These are phyloP conservation scores for Hypoxylon sp. DNA, from an alignment of 2,329 filamentous ascomycete species.

Conservation along the genomic window DNA sequence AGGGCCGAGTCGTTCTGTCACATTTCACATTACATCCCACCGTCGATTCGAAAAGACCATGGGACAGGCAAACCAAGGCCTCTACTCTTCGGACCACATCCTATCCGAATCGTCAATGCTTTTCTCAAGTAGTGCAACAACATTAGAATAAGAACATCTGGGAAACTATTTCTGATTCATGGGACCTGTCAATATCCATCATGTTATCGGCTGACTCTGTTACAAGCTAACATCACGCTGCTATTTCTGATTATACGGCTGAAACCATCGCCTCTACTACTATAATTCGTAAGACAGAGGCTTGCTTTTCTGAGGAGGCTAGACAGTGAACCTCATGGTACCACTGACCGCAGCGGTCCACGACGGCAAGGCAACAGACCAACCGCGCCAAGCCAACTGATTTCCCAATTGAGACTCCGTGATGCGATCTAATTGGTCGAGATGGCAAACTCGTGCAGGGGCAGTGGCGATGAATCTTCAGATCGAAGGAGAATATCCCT, in stretches of 20 bases:
- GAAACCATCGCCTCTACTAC: neutral
- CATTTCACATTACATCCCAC: neutral
- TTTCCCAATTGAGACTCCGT: conserved; percentile 12
- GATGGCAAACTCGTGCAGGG: too few relatives aligned
- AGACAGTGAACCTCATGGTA: too few relatives aligned
- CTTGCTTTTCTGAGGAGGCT: too few relatives aligned
- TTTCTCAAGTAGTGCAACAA: neutral
- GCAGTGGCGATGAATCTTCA: neutral
- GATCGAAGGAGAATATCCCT: neutral
- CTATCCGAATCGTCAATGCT: neutral
- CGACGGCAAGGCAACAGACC: neutral
- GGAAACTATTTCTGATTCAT: neutral
- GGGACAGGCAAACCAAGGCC: neutral
- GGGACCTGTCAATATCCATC: too few relatives aligned
- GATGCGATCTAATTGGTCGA: conserved; percentile 9
- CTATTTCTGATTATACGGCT: neutral
- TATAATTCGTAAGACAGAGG: neutral
- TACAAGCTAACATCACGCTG: neutral
- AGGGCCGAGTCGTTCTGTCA: neutral
- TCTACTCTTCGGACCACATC: neutral
- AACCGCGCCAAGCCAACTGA: conserved; percentile 2
- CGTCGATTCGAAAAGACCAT: too few relatives aligned
- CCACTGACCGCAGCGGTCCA: neutral
- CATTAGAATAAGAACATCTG: neutral
- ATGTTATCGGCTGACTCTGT: too few relatives aligned